Conservation (phyloP, 129 eudicot genomes). For the Saposhnikovia divaricata region DNA sequence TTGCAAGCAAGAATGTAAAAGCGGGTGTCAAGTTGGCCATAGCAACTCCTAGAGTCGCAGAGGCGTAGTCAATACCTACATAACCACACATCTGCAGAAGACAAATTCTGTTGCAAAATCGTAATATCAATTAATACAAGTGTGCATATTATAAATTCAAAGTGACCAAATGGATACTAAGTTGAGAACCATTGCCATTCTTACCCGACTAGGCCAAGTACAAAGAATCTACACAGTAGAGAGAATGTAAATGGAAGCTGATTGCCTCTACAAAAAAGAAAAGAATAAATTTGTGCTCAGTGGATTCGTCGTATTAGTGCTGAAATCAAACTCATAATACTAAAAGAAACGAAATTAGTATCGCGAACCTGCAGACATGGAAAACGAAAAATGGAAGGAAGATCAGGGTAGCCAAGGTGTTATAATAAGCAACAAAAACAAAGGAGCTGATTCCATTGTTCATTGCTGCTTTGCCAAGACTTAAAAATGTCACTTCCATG, state of each 20-base stretch:
- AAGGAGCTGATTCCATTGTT: background rate
- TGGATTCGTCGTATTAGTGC: background rate
- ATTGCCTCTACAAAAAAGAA: conserved; percentile 22
- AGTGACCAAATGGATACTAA: background rate
- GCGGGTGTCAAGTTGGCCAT: conserved; percentile 46
- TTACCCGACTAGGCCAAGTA: conserved; percentile 46
- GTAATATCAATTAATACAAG: background rate
- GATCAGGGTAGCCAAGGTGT: background rate
- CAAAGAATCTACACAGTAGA: conserved; percentile 28
- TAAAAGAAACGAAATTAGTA: background rate
- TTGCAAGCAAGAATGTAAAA: conserved; percentile 39
- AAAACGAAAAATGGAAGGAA: background rate
- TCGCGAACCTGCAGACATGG: background rate
- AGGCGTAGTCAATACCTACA: conserved; percentile 38
- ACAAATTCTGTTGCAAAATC: conserved; percentile 32
- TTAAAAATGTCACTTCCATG: background rate
- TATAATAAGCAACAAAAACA: background rate
- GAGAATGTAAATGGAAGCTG: conserved; percentile 38
- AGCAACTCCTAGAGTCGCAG: conserved; percentile 44
- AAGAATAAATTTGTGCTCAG: background rate
- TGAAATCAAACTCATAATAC: background rate
- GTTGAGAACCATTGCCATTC: background rate
- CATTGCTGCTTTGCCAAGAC: background rate
- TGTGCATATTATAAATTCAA: background rate
- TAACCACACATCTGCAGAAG: conserved; percentile 40